These are phyloP conservation scores for Saururus chinensis DNA, from an alignment of 164 flowering plant genomes.

Conservation along the genomic window DNA sequence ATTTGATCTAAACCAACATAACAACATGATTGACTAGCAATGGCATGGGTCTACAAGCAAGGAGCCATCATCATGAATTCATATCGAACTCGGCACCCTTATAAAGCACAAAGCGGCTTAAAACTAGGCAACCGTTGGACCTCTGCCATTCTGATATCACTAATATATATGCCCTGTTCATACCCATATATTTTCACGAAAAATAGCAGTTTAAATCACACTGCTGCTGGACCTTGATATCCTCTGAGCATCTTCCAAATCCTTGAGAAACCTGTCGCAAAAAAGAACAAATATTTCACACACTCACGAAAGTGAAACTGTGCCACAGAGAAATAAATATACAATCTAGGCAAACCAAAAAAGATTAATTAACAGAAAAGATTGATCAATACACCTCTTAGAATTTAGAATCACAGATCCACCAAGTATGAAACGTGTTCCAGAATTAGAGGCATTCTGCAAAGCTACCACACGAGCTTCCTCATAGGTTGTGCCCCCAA, in stretches of 20 bases:
- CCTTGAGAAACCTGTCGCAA: conserved; percentile 22
- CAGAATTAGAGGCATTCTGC: conserved; percentile 67
- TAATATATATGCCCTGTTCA: too few species aligned
- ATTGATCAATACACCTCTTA: conserved; percentile 37
- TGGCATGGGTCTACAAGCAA: too few species aligned
- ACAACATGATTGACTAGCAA: too few species aligned
- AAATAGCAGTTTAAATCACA: conserved; percentile 1
- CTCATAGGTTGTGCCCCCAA: conserved; percentile 96
- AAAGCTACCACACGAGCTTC: conserved; percentile 83
- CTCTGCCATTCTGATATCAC: too few species aligned
- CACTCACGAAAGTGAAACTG: background rate
- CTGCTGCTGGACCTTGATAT: conserved; percentile 13
- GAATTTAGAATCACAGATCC: conserved; percentile 86
- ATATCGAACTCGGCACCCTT: too few species aligned
- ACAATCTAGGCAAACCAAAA: too few species aligned
- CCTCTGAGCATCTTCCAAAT: conserved; percentile 35
- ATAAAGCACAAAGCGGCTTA: too few species aligned
- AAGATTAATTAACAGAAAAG: too few species aligned
- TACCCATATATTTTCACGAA: too few species aligned
- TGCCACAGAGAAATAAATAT: background rate
- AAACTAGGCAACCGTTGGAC: too few species aligned
- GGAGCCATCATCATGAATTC: too few species aligned
- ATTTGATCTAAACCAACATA: too few species aligned
- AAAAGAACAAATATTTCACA: background rate
- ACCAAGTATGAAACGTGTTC: conserved; percentile 90